Evolutionary conservation across 1,284 basidiomycete genomes (phyloP).

Genomic region (Ceratobasidium sp.): DNA sequence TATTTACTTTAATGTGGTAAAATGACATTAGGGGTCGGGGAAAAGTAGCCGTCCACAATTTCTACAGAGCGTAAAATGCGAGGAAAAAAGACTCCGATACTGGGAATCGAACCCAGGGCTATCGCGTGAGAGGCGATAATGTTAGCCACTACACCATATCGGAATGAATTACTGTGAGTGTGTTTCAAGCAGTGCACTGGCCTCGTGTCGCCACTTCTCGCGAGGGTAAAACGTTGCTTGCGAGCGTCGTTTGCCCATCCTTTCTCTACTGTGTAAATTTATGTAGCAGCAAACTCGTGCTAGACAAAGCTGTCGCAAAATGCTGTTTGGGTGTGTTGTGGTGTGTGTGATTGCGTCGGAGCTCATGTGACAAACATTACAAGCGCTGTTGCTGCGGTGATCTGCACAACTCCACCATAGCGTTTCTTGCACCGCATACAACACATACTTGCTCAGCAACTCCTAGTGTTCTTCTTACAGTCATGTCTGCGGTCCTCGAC

Average conservation of each 20-base stretch:
- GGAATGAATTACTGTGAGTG: neutral
- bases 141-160: conserved; percentile 41
- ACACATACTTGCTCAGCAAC: neutral
- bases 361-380: conserved; percentile 40
- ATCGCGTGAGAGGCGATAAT: conserved; percentile 44
- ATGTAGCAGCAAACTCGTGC: too few species aligned
- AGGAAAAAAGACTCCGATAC: conserved; percentile 31
- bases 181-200: too few species aligned
- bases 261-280: too few species aligned
- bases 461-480: conserved; percentile 1
- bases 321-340: conserved; percentile 20
- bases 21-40: too few species aligned
- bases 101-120: conserved; percentile 29
- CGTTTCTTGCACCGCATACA: conserved; percentile 30
- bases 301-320: too few species aligned
- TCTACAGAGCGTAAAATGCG: neutral
- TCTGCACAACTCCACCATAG: conserved; percentile 39
- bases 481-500: conserved; percentile 40
- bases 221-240: too few species aligned
- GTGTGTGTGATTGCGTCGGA: conserved; percentile 10
- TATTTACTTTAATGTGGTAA: too few species aligned
- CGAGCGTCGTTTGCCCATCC: too few species aligned
- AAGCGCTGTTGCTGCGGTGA: conserved; percentile 35
- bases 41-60: too few species aligned
- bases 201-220: too few species aligned